Base-by-base conservation (phyloP, 2,329 filamentous ascomycete genomes). In the Cadophora sp. region DNA sequence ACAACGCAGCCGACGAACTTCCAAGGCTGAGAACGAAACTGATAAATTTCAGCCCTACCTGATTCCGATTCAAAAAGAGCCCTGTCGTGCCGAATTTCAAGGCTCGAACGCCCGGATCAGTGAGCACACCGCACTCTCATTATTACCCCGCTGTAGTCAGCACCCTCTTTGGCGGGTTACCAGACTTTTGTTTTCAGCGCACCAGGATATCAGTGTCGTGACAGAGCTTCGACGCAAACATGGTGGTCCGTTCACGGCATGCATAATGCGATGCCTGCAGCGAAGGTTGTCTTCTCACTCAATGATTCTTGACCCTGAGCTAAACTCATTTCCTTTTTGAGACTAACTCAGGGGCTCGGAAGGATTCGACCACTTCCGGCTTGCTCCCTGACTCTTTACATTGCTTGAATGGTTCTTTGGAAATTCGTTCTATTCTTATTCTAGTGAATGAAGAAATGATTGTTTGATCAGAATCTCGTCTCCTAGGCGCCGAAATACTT, bases 41-140 rank as follows among this genome's bases (percentile, higher is more conserved):
- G 40, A 43, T 31, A 8, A 37, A 11, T 31, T n/a, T 8, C 24
- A 55, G 51, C 53, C 27, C 53, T 56, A 29, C 51, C 51, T 29
- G 12, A 29, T 29, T 11, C 53, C 14, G 24, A 14, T 27, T 14
- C 26, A 26, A 24, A 34, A 58, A 24, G 14, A 24, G 29, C 55
- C 55, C 19, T 19, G 8, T n/a, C 19, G n/a, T 6, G 19, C 31
- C 4, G n/a, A 34, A n/a, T 3, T 26, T 58, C 14, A 19, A 37
- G 55, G 31, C 55, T 58, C 19, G 37, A 37, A 40, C n/a, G 29
- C 55, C 55, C 55, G 55, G 29, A 58, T 58, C 55, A 58, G 1
- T 19, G 55, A 37, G 55, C 55, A 58, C 27, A n/a, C 51, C 51
- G 31, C 19, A 29, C 31, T 34, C 29, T 37, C 43, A 22, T 6